phyloP scores from a whole-genome alignment of 2,329 filamentous ascomycete genomes.

The Aureobasidium uvarum region DNA sequence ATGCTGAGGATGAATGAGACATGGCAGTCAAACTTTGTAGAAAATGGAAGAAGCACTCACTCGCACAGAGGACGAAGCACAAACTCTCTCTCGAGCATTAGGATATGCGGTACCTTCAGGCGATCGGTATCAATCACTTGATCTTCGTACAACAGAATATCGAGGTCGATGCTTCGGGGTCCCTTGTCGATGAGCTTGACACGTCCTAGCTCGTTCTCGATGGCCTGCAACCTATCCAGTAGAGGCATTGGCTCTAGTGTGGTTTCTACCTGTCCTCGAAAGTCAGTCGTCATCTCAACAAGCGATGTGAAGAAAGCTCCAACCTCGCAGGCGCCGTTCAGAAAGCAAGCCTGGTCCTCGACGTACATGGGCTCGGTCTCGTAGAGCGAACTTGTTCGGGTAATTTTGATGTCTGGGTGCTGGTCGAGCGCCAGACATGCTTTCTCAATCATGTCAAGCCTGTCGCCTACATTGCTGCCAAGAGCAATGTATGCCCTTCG shows the following conservation, averaged over 20 bases:
- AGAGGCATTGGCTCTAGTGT: constrained; percentile 70
- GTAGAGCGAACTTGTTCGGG: constrained; percentile 83
- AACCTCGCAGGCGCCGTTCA: constrained; percentile 93
- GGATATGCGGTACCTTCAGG: constrained; percentile 77
- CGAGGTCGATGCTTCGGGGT: constrained; percentile 89
- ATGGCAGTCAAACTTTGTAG: neutral
- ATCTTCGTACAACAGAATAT: constrained; percentile 80
- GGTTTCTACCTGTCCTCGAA: constrained; percentile 69
- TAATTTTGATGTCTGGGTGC: constrained; percentile 65
- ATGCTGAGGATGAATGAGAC: constrained; percentile 36
- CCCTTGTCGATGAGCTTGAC: constrained; percentile 89
- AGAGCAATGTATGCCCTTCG: constrained; percentile 74
- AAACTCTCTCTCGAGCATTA: constrained; percentile 89
- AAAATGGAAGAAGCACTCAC: constrained; percentile 47
- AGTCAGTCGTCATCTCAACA: constrained; percentile 28
- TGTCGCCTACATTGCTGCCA: constrained; percentile 88
- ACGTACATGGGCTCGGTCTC: constrained; percentile 98
- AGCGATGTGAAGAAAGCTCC: constrained; percentile 35
- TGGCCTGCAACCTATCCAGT: constrained; percentile 75
- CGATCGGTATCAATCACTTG: constrained; percentile 65
- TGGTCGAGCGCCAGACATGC: constrained; percentile 75
- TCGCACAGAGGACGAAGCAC: constrained; percentile 84
- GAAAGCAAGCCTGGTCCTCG: constrained; percentile 78
- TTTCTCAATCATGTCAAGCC: constrained; percentile 77
- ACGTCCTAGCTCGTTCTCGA: constrained; percentile 77